Conservation (phyloP, 176 grass and related monocot species). For the Chrysopogon serrulatus region DNA sequence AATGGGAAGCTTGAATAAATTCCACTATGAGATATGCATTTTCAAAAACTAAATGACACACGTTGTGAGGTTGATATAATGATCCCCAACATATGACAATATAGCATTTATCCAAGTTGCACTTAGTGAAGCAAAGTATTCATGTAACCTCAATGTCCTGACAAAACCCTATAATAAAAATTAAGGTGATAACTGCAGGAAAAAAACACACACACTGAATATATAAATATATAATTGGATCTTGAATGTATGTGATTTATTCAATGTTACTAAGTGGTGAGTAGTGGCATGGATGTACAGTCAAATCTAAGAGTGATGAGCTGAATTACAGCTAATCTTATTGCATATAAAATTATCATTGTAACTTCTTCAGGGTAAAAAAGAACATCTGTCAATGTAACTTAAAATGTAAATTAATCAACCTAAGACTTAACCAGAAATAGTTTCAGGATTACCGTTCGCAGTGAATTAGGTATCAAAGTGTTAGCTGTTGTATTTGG, state of each 20-base stretch:
- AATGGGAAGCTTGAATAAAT: not conserved
- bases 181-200: not conserved
- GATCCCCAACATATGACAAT: not conserved
- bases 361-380: not conserved
- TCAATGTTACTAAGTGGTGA: not conserved
- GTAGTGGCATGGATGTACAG: not conserved
- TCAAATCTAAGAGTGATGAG: not conserved
- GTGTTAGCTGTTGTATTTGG: conserved; percentile 42
- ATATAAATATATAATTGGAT: not conserved
- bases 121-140: not conserved
- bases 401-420: conserved; percentile 10
- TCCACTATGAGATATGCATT: not conserved
- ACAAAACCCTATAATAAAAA: not conserved
- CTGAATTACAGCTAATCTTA: not conserved
- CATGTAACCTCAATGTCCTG: not conserved
- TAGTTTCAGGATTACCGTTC: conserved; percentile 58
- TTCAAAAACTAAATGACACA: not conserved
- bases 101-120: not conserved
- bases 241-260: not conserved
- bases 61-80: not conserved
- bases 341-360: not conserved
- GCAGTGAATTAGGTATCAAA: conserved; percentile 82
- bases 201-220: not conserved
- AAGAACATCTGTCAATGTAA: not conserved
- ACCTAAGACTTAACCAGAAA: not conserved